Percentiles rank a stretch among this genome's conserved stretches.
These are phyloP conservation scores for Starmerella stellata DNA, from an alignment of 805 yeast genomes.

Conservation along the genomic window DNA sequence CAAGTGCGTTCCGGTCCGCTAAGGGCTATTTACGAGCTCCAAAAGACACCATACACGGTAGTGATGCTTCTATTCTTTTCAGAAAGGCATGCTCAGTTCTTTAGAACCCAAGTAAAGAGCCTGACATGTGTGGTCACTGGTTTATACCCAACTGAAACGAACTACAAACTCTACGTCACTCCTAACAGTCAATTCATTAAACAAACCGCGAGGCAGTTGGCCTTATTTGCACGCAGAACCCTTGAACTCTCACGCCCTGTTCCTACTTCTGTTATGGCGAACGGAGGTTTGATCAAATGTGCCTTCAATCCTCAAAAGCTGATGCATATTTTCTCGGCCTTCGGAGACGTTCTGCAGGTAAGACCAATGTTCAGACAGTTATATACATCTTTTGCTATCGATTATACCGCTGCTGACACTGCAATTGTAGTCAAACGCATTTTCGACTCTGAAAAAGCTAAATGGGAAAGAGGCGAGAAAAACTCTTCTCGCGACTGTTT, in stretches of 20 bases:
- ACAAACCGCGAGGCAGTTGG: conserved; percentile 1
- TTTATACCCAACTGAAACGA: background rate
- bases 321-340: conserved; percentile 4
- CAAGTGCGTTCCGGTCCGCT: conserved; percentile 2
- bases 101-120: background rate
- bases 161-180: background rate
- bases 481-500: background rate
- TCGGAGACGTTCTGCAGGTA: conserved; percentile 12
- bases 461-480: background rate
- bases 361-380: conserved; percentile 15
- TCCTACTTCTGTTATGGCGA: background rate
- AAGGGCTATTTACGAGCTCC: conserved; percentile 1
- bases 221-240: conserved; percentile 3
- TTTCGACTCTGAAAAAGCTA: conserved; percentile 7
- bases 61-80: conserved; percentile 4
- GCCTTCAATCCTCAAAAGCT: conserved; percentile 4
- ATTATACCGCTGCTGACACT: conserved; percentile 5
- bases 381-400: conserved; percentile 13
- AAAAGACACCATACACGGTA: background rate
- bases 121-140: conserved; percentile 6
- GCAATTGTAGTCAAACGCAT: conserved; percentile 12
- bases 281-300: background rate
- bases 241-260: conserved; percentile 5
- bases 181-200: background rate
- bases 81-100: conserved; percentile 2